Conservation (phyloP, 345 rosid genomes). For the Eutrema heterophyllum region DNA sequence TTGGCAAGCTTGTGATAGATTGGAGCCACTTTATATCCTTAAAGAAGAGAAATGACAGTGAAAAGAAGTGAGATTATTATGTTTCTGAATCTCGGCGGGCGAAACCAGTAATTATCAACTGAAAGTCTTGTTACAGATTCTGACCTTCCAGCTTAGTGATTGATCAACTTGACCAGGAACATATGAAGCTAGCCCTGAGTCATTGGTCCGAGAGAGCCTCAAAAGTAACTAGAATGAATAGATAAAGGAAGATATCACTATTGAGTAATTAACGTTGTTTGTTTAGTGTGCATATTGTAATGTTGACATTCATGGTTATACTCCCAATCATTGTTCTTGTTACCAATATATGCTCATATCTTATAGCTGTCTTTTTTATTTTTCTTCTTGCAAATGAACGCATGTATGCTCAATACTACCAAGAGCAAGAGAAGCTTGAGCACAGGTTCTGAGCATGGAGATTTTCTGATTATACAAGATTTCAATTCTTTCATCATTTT, state of each 20-base stretch:
- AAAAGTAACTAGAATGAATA: no score
- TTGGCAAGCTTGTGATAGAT: slow-evolving; percentile 84
- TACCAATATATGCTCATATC: background rate
- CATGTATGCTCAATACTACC: slow-evolving; percentile 30
- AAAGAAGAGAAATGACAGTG: background rate
- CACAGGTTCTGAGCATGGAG: slow-evolving; percentile 23
- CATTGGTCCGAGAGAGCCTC: no score
- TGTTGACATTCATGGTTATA: no score
- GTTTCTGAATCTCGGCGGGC: background rate
- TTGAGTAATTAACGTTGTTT: no score
- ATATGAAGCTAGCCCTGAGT: slow-evolving; percentile 91
- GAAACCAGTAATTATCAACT: no score
- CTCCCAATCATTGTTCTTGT: background rate
- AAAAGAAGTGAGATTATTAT: background rate
- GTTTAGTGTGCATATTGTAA: no score
- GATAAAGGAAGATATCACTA: no score
- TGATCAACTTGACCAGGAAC: slow-evolving; percentile 78
- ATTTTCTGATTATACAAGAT: background rate
- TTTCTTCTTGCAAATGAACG: background rate
- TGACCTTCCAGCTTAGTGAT: slow-evolving; percentile 90
- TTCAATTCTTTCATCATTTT: slow-evolving; percentile 10
- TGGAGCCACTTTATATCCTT: slow-evolving; percentile 94
- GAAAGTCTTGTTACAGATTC: background rate
- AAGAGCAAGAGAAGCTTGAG: slow-evolving; percentile 28
- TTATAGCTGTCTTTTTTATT: background rate